Base-by-base conservation (phyloP, 2,329 filamentous ascomycete species). In the Mycosphaerella arachidis region DNA sequence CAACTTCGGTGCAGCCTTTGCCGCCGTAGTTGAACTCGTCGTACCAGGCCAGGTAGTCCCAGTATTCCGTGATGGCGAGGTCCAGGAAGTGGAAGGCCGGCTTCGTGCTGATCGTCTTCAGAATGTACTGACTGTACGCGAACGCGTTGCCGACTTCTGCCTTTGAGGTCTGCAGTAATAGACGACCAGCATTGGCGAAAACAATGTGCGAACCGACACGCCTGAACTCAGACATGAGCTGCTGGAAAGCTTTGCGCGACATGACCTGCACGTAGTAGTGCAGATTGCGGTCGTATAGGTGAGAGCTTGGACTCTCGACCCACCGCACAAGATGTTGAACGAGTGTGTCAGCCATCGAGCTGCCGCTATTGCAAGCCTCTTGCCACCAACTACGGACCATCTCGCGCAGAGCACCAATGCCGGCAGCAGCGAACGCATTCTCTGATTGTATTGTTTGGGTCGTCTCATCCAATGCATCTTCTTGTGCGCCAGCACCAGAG, bases 381-480 rank as follows among this genome's bases (percentile, higher is more conserved):
- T 88, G 84, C 94, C 94, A 99, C 95, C 95, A 99, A 2, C 90
- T 85, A 74, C 97, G 96, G 67, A 99, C 94, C 92, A 99, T 97
- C 69, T 97, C 95, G 13, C 94, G 88, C 3, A 99, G 81, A 0
- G 99, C 94, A 6, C 88, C 84, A 4, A 97, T 90, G 57, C 92
- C 91, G 3, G 93, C 92, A 53, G 91, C 90, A n/a, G 93, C 88
- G 72, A 99, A 99, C 0, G 93, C 91, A 61, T 89, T 94, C 63
- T 96, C 92, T 0, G 92, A 90, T 63, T 90, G 89, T 6, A 96
- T 84, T 18, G 87, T 82, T 61, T 88, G 88, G 0, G 83, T 80
- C 0, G 86, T 87, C 59, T 88, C 86, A 9, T 82, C 82, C 1
- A 80, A 73, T 0, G 78, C 80, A 30, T 86, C 83, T 58, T 88